Base-by-base conservation (phyloP, 441 rosid genomes). In the Bruguiera hainesii region DNA sequence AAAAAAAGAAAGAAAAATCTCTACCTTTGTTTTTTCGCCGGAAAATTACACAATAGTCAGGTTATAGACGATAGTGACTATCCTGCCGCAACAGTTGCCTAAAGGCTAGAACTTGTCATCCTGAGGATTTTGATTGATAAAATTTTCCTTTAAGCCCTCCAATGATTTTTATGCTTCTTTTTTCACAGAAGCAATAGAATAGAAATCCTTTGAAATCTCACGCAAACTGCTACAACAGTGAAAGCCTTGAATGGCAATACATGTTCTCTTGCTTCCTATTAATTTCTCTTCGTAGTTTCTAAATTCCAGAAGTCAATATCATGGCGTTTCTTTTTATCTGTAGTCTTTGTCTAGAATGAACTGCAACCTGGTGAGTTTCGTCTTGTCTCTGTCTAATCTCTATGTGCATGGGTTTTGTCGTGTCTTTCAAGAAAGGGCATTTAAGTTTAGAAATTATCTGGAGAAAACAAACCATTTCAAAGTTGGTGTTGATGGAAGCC, bases 381-480 rank as follows among this genome's bases (percentile, higher is more conserved):
- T 58, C 61, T 16, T 29, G 61, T 58, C 61, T 33, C 5, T 30
- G 61, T 58, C 61, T 62, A 39, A 25, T 62, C 33, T 61, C 21
- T 37, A 7, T 37, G 50, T 37, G 46, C 16, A 37, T 10, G 15
- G 15, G 4, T 10, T 37, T 37, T 37, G 46, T 10, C 46, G 15
- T 37, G 46, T 37, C 46, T 10, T 39, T 13, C 48, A 33, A 33
- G 37, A 33, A 18, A 39, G 15, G 48, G 16, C 18, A 11, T 13
- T 13, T 39, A 7, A 39, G 46, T 37, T 42, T 13, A 13, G 16
- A 42, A 42, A 13, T 3, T 11, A 13, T 42, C 18, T 3, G 4
- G 48, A 10, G 15, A 37, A 33, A 37, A 10, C 46, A 37, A 37
- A 37, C 48, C 48, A 11, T 13, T 13, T 0, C 18, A 42, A 42